A percentile compares a stretch with the other conserved stretches of the same genome.
Evolutionary conservation across 371 early-diverging fungal species (phyloP).

Genomic region (Chytridiales sp.): DNA sequence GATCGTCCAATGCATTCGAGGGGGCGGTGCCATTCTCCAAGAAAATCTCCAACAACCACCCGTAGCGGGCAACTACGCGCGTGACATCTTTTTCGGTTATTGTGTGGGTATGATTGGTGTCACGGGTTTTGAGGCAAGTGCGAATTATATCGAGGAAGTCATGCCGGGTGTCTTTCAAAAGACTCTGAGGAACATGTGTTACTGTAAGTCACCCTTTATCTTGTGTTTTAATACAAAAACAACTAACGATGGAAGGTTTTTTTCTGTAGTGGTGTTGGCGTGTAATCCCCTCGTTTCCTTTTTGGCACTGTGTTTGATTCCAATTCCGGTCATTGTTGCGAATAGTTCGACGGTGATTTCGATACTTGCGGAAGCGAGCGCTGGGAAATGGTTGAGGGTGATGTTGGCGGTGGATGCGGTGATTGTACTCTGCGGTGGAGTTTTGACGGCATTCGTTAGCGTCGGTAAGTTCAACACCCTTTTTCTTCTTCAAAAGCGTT

Average conservation of each 20-base stretch:
- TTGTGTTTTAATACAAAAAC: not conserved
- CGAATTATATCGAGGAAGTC: slow-evolving; percentile 50
- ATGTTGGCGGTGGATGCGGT: slow-evolving; percentile 58
- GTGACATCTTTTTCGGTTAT: slow-evolving; percentile 50
- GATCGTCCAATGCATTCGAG: slow-evolving; percentile 39
- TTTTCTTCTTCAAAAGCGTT: not conserved
- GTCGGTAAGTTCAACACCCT: slow-evolving; percentile 26
- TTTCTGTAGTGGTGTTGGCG: slow-evolving; percentile 33
- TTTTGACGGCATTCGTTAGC: slow-evolving; percentile 59
- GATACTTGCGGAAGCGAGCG: slow-evolving; percentile 46
- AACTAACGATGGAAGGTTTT: not conserved
- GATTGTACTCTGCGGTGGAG: slow-evolving; percentile 62
- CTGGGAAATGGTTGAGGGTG: slow-evolving; percentile 45
- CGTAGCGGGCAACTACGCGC: slow-evolving; percentile 33
- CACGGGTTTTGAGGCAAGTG: slow-evolving; percentile 44
- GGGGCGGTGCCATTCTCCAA: slow-evolving; percentile 41
- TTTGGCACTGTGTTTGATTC: slow-evolving; percentile 42
- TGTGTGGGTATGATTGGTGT: slow-evolving; percentile 61
- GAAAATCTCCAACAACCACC: slow-evolving; percentile 49
- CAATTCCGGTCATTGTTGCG: slow-evolving; percentile 40
- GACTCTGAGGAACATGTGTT: slow-evolving; percentile 56
- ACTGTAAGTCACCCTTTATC: slow-evolving; percentile 12
- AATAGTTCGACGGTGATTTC: slow-evolving; percentile 50
- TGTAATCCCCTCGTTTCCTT: slow-evolving; percentile 53
- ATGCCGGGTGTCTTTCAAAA: slow-evolving; percentile 57